Conservation (phyloP, 176 grass and related monocot genomes). For the Sorghum bicolor region DNA sequence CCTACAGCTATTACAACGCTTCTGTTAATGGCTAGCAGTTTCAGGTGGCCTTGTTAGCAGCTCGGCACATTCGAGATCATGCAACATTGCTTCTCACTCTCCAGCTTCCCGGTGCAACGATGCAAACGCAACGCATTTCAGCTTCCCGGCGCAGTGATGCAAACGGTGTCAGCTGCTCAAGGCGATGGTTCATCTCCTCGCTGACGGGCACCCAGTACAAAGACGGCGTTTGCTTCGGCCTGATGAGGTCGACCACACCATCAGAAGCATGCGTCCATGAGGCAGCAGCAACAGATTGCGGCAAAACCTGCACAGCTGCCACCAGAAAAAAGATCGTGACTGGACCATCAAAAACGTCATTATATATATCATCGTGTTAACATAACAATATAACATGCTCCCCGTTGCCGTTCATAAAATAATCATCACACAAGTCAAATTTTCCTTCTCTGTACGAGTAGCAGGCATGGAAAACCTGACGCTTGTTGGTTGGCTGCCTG, state of each 20-base stretch:
- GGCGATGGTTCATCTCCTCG: neutral
- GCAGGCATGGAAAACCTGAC: neutral
- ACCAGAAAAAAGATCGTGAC: neutral
- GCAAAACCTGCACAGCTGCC: conserved; percentile 35
- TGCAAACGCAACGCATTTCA: neutral
- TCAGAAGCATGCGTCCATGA: conserved; percentile 48
- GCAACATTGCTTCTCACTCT: neutral
- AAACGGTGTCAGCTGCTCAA: neutral
- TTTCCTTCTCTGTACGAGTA: neutral
- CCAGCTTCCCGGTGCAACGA: neutral
- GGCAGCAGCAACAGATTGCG: conserved; percentile 46
- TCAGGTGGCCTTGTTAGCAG: neutral
- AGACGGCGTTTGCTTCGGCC: neutral
- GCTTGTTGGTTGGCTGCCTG: neutral
- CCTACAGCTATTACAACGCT: neutral
- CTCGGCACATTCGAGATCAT: neutral
- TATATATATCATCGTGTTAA: neutral
- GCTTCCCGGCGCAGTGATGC: neutral
- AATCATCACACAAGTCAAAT: neutral
- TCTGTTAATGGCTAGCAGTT: neutral
- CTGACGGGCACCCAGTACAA: neutral
- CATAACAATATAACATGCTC: too few species aligned
- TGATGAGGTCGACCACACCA: neutral
- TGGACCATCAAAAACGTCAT: neutral
- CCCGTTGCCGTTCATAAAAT: neutral